phyloP scores from a whole-genome alignment of 768 basidiomycete genomes.

The Psilocybe subaeruginosa region DNA sequence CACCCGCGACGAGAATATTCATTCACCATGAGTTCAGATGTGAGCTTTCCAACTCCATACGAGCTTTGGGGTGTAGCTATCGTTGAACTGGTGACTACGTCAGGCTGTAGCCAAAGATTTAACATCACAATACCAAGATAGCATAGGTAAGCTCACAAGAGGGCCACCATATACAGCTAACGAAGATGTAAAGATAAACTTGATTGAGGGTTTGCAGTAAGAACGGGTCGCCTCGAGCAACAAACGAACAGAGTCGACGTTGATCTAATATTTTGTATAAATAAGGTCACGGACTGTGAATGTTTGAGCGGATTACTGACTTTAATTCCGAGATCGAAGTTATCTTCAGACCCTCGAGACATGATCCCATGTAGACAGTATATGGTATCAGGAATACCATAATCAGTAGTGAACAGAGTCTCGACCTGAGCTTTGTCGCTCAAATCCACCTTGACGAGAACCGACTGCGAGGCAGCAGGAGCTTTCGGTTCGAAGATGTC shows the following conservation, averaged over 20 bases:
- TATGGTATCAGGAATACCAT: constrained; percentile 44
- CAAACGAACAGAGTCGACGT: constrained; percentile 56
- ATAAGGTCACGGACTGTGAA: neutral
- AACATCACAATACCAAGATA: constrained; percentile 1
- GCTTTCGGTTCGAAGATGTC: constrained; percentile 47
- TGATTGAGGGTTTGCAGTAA: constrained; percentile 34
- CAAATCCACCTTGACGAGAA: constrained; percentile 43
- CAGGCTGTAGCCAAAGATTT: constrained; percentile 28
- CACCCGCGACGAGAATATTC: constrained; percentile 62
- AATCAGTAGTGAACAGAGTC: constrained; percentile 38
- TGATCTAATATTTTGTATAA: constrained; percentile 37
- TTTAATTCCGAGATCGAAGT: constrained; percentile 59
- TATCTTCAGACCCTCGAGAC: constrained; percentile 63
- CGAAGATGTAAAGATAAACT: constrained; percentile 62
- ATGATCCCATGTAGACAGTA: constrained; percentile 63
- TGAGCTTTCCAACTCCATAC: constrained; percentile 60
- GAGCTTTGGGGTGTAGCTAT: constrained; percentile 58
- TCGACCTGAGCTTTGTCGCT: constrained; percentile 38
- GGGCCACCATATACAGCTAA: constrained; percentile 65
- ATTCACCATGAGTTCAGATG: constrained; percentile 58
- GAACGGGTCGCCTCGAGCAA: constrained; percentile 41
- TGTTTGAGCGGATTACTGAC: constrained; percentile 17
- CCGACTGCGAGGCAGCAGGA: constrained; percentile 30
- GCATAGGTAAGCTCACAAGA: constrained; percentile 27
- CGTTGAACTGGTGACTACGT: constrained; percentile 48